Evolutionary conservation across 805 yeast genomes (phyloP).

Genomic region (Starmera dryadoides): DNA sequence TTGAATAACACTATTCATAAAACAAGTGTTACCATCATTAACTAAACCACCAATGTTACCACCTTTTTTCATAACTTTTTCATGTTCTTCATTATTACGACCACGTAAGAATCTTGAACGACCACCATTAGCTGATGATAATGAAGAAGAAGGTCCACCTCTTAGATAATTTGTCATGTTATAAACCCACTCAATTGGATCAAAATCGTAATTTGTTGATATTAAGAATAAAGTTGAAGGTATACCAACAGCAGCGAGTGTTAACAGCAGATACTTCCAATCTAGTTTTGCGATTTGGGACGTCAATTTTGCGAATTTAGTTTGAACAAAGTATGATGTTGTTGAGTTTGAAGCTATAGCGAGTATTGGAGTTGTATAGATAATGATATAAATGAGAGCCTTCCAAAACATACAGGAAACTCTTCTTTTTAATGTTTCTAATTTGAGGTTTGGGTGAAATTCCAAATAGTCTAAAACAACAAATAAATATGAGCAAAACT

Average conservation of each 20-base stretch:
- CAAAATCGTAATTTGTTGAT: not conserved
- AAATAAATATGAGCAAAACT: too few relatives aligned
- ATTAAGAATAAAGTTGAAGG: constrained; percentile 1
- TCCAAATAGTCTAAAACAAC: too few relatives aligned
- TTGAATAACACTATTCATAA: constrained; percentile 88
- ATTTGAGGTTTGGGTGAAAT: too few relatives aligned
- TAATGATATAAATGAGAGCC: not conserved
- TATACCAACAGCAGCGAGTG: constrained; percentile 2
- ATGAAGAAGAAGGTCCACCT: not conserved
- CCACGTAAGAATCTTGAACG: constrained; percentile 3
- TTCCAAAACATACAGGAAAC: not conserved
- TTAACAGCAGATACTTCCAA: not conserved
- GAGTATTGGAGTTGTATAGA: not conserved
- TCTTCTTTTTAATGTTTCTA: not conserved
- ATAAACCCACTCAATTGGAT: not conserved
- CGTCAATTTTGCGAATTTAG: not conserved
- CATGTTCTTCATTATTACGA: constrained; percentile 8
- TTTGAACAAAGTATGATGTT: not conserved
- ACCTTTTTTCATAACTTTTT: constrained; percentile 47
- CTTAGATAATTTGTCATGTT: not conserved
- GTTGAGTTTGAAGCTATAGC: not conserved
- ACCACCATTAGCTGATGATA: constrained; percentile 3
- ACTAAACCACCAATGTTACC: constrained; percentile 79
- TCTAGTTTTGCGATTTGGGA: not conserved
- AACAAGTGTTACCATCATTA: constrained; percentile 92